A percentile compares a stretch with the other conserved stretches of the same genome.
These are phyloP conservation scores for Crithidia expoeki DNA, from an alignment of 208 protist species.

Conservation along the genomic window DNA sequence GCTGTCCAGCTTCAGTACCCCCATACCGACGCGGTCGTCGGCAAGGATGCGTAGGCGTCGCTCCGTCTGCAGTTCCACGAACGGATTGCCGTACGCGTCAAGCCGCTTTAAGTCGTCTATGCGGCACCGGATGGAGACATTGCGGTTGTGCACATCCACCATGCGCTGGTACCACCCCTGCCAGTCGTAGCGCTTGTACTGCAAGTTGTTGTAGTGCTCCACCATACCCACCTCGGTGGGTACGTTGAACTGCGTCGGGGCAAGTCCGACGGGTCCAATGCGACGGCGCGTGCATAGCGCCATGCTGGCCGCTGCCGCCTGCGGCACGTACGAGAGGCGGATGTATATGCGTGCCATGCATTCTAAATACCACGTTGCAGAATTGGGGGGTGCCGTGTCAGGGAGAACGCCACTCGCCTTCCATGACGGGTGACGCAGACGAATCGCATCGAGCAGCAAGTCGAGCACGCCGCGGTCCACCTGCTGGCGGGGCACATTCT, in stretches of 20 bases:
- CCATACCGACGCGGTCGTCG: conserved; percentile 82
- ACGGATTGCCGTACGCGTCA: conserved; percentile 71
- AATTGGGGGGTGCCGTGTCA: neutral
- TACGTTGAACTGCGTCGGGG: conserved; percentile 74
- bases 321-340: conserved; percentile 81
- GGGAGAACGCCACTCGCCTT: conserved; percentile 64
- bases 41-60: conserved; percentile 84
- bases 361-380: conserved; percentile 33
- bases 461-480: conserved; percentile 46
- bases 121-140: conserved; percentile 83
- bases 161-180: conserved; percentile 92
- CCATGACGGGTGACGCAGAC: conserved; percentile 78
- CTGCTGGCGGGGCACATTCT: conserved; percentile 27
- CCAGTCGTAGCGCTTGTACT: conserved; percentile 92
- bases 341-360: conserved; percentile 81
- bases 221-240: conserved; percentile 84
- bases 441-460: conserved; percentile 48
- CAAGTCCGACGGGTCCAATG: conserved; percentile 71
- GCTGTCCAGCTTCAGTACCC: conserved; percentile 87
- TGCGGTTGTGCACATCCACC: conserved; percentile 90
- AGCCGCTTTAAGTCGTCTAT: conserved; percentile 83
- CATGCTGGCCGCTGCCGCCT: conserved; percentile 76
- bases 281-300: conserved; percentile 80
- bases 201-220: conserved; percentile 89
- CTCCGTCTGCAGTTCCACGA: conserved; percentile 85